Percentiles rank a stretch among this genome's conserved stretches.
Evolutionary conservation across 176 grass and related monocot genomes (phyloP).

Genomic region (Oryza coarctata): DNA sequence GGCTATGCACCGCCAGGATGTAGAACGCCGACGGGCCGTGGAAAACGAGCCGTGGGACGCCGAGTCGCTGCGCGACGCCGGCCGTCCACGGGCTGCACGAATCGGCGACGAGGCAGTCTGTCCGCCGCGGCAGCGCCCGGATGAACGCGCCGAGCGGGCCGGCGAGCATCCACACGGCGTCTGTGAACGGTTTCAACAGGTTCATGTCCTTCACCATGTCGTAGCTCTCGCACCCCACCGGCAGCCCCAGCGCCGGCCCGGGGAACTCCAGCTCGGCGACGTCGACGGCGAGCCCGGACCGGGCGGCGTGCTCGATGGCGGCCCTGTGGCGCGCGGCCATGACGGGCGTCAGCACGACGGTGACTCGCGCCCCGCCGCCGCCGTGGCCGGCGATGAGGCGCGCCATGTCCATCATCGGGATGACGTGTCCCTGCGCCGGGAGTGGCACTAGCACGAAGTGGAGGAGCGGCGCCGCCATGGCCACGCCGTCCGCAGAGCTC

Average conservation of each 20-base stretch:
- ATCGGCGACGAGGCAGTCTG: slow-evolving; percentile 50
- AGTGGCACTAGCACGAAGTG: slow-evolving; percentile 62
- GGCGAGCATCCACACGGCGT: slow-evolving; percentile 32
- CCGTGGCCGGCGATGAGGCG: slow-evolving; percentile 37
- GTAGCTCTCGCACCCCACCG: slow-evolving; percentile 42
- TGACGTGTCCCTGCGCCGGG: slow-evolving; percentile 59
- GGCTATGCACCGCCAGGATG: slow-evolving; percentile 11
- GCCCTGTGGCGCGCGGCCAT: slow-evolving; percentile 37
- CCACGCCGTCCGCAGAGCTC: neutral
- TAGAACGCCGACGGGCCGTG: slow-evolving; percentile 38
- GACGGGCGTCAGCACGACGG: slow-evolving; percentile 46
- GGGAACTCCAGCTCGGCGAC: slow-evolving; percentile 53
- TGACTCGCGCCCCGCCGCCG: slow-evolving; percentile 28
- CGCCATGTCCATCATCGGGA: slow-evolving; percentile 57
- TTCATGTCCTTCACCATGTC: slow-evolving; percentile 21
- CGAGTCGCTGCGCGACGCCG: slow-evolving; percentile 17
- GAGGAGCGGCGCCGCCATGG: slow-evolving; percentile 17
- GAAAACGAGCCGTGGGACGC: slow-evolving; percentile 34
- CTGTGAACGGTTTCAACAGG: slow-evolving; percentile 11
- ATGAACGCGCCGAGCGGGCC: slow-evolving; percentile 43
- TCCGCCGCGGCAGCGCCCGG: slow-evolving; percentile 9
- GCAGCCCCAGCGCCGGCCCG: slow-evolving; percentile 29
- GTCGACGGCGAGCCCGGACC: slow-evolving; percentile 27
- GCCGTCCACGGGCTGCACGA: slow-evolving; percentile 25
- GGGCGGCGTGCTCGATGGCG: slow-evolving; percentile 29